These are phyloP conservation scores for Pistacia atlantica DNA, from an alignment of 345 rosid genomes.

Conservation along the genomic window DNA sequence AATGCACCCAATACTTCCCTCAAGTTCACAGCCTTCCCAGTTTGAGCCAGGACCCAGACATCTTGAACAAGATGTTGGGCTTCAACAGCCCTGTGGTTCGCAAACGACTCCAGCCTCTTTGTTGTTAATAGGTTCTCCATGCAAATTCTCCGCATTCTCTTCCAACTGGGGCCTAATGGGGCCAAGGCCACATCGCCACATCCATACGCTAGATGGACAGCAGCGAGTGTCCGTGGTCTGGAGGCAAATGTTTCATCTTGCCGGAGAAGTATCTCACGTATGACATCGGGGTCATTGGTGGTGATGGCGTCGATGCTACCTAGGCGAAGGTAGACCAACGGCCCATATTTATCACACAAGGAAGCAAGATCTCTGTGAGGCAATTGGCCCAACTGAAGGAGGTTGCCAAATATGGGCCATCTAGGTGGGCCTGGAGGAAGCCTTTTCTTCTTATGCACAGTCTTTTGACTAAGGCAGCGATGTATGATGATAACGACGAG, in stretches of 20 bases:
- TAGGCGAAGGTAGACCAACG: conserved; percentile 75
- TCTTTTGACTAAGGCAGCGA: conserved; percentile 23
- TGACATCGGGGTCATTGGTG: conserved; percentile 71
- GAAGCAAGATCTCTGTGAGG: conserved; percentile 81
- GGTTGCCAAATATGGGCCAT: conserved; percentile 84
- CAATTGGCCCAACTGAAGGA: conserved; percentile 69
- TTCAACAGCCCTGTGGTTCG: conserved; percentile 45
- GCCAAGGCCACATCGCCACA: conserved; percentile 85
- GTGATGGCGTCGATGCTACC: conserved; percentile 78
- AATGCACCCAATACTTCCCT: conserved; percentile 80
- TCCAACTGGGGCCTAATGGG: conserved; percentile 73
- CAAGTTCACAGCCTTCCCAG: conserved; percentile 52
- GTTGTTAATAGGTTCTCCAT: conserved; percentile 65
- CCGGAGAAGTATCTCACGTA: conserved; percentile 64
- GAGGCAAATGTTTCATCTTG: conserved; percentile 89
- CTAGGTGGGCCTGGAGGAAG: conserved; percentile 88
- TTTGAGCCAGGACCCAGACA: conserved; percentile 35
- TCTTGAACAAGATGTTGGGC: conserved; percentile 49
- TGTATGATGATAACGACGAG: conserved; percentile 30
- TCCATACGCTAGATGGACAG: conserved; percentile 73
- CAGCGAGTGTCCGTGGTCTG: conserved; percentile 76
- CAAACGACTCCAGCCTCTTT: conserved; percentile 53
- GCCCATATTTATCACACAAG: conserved; percentile 66
- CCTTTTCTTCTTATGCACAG: conserved; percentile 18
- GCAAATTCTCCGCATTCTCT: conserved; percentile 68